Evolutionary conservation across 2,329 filamentous ascomycete species (phyloP).

Genomic region (Teratosphaeria viscida): DNA sequence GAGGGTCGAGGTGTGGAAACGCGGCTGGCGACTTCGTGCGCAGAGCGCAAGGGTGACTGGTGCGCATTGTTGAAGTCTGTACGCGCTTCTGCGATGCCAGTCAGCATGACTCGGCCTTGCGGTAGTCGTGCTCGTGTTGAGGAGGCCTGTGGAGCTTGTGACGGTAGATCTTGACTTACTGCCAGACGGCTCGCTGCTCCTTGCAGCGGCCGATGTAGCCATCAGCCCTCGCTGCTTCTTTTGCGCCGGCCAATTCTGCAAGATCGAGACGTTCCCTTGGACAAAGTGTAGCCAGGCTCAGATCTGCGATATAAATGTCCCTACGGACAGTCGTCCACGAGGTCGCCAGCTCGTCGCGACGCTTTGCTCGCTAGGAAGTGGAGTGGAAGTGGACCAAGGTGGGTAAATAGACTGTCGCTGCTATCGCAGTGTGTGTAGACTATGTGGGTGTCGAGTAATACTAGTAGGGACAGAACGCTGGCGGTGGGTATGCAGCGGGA

Average conservation of each 20-base stretch:
- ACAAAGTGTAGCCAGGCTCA: neutral
- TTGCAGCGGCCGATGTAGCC: conserved; percentile 18
- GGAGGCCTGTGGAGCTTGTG: neutral
- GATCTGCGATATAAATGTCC: neutral
- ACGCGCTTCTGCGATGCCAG: conserved; percentile 4
- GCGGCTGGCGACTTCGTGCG: conserved; percentile 5
- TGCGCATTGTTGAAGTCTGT: conserved; percentile 7
- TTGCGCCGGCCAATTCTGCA: conserved; percentile 1
- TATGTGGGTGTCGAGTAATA: neutral
- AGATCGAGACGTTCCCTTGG: neutral
- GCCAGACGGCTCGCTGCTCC: conserved; percentile 12
- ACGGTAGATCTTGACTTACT: conserved; percentile 6
- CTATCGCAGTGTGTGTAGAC: neutral
- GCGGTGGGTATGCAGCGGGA: neutral
- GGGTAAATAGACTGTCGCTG: neutral
- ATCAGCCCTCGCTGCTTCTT: conserved; percentile 6
- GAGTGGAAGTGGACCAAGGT: neutral
- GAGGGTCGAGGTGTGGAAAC: conserved; percentile 20
- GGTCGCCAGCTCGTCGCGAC: neutral
- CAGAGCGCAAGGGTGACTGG: conserved; percentile 6
- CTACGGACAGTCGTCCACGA: neutral
- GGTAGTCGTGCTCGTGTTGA: neutral
- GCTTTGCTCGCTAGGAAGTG: neutral
- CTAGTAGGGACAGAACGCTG: neutral
- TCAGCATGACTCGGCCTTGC: neutral